Conservation (phyloP, 2,329 filamentous ascomycete species). For the Pseudogymnoascus sp. region DNA sequence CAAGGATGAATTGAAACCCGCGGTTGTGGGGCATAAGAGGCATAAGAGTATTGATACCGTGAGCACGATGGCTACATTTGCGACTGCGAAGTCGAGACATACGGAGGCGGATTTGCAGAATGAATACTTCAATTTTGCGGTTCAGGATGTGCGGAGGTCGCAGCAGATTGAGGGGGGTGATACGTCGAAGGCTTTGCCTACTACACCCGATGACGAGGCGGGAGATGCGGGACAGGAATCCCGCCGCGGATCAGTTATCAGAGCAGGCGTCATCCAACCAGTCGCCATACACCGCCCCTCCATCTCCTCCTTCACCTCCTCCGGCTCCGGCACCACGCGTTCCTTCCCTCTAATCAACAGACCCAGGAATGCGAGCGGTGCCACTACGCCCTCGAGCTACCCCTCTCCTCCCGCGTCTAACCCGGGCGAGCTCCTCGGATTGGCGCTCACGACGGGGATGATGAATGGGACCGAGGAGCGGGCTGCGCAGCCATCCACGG, state of each 20-base stretch:
- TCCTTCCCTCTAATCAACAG: conserved; percentile 55
- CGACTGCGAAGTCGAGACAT: conserved; percentile 39
- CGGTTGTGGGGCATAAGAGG: conserved; percentile 34
- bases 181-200: not conserved
- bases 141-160: conserved; percentile 14
- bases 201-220: not conserved
- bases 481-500: conserved; percentile 21
- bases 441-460: conserved; percentile 8
- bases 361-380: conserved; percentile 27
- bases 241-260: not conserved
- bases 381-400: not conserved
- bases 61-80: conserved; percentile 54
- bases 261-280: not conserved
- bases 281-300: conserved; percentile 43
- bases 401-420: not conserved
- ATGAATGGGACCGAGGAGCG: conserved; percentile 11
- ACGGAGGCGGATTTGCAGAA: conserved; percentile 32
- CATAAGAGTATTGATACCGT: conserved; percentile 50
- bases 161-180: not conserved
- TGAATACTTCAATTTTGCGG: conserved; percentile 28
- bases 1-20: conserved; percentile 10
- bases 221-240: not conserved
- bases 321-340: conserved; percentile 44
- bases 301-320: conserved; percentile 42
- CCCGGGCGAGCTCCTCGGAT: not conserved